A percentile compares a stretch with the other conserved stretches of the same genome.
phyloP scores from a whole-genome alignment of 2,329 filamentous ascomycete genomes.

The Drechslera avenae region DNA sequence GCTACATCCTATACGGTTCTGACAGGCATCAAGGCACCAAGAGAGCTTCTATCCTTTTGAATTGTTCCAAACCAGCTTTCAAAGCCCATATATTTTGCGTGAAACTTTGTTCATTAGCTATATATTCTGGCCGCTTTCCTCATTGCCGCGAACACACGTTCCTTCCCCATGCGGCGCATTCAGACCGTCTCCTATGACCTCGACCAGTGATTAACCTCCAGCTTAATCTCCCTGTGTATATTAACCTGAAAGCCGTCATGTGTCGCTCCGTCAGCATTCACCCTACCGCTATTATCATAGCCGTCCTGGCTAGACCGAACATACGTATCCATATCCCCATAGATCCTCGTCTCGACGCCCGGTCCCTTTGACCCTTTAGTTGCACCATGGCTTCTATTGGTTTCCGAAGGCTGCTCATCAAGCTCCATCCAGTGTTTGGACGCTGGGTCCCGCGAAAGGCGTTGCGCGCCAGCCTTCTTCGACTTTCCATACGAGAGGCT shows the following conservation, averaged over 20 bases:
- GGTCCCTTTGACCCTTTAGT: neutral
- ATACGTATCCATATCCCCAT: conserved; percentile 1
- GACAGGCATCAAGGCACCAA: too few species aligned
- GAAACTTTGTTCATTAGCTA: too few species aligned
- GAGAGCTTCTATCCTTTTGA: too few species aligned
- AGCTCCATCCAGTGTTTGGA: conserved; percentile 8
- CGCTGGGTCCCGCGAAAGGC: neutral
- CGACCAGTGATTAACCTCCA: neutral
- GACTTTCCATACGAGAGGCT: neutral
- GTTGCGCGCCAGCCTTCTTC: neutral
- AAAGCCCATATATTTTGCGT: too few species aligned
- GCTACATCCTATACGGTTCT: too few species aligned
- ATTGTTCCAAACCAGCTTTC: too few species aligned
- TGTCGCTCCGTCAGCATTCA: neutral
- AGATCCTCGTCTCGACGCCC: conserved; percentile 6
- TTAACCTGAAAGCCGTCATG: conserved; percentile 5
- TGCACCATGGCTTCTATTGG: neutral
- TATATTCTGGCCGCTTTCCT: too few species aligned
- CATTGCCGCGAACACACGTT: too few species aligned
- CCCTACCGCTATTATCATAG: neutral
- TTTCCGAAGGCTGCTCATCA: neutral
- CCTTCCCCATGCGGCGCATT: too few species aligned
- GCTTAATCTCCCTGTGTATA: conserved; percentile 7
- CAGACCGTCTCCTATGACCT: too few species aligned
- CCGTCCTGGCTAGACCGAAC: too few species aligned